Base-by-base conservation (phyloP, 768 basidiomycete species). In the Favolaschia claudopus region DNA sequence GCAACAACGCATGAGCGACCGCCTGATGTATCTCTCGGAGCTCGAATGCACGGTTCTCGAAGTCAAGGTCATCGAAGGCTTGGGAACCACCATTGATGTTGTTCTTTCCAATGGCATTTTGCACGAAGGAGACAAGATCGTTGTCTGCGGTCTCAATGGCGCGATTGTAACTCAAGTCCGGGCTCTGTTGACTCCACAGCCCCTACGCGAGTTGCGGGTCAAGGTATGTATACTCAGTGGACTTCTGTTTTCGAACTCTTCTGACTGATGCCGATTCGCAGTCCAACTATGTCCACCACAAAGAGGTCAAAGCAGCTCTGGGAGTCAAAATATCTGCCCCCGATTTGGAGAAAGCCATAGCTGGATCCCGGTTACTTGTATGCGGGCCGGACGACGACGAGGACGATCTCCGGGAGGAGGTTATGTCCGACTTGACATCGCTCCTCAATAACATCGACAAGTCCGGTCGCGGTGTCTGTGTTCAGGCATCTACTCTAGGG, bases 21-120 rank as follows among this genome's bases (percentile, higher is more conserved):
- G 91, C 38, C 83, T 99, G 60, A 99, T 99, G 97, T 99, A 99
- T 77, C 84, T 99, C 58, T 93, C 95, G 28, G 95, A 97, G 70
- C 82, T 99, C 39, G 95, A 98, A 77, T 98, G 96, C 74, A 99
- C 97, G 7, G 94, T 99, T 12, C 85, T 99, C 56, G 97, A 99
- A 75, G 97, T 99, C 72, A 99, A 99, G 82, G 93, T 98, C 61
- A 87, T 99, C 65, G 97, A 99, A 76, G 97, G 97, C 68, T 81
- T 99, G 45, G 97, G 97, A 28, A 99, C 96, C 27, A 99, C 97
- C 0, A 94, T 99, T 67, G 96, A 99, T 77, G 95, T 99, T 19
- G 88, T 99, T 27, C 81, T 99, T 55, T 95, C 93, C 14, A 99
- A 99, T 69, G 97, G 97, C 68, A 88, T 93, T 61, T 77, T 99